Base-by-base conservation (phyloP, 2,329 filamentous ascomycete genomes). In the Dactylellina cionopaga region DNA sequence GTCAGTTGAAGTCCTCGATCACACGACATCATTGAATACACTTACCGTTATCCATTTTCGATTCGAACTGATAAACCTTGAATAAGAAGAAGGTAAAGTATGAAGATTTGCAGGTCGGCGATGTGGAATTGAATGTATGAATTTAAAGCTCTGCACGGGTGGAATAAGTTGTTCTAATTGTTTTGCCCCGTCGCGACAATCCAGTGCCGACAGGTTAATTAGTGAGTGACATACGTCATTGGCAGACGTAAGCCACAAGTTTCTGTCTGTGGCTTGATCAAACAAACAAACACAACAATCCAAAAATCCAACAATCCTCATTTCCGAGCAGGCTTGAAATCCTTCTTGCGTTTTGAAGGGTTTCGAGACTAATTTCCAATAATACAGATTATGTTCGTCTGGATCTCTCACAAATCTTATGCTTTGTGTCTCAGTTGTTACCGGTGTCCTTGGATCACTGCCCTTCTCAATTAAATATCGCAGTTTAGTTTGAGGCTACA, bases 171-270 rank as follows among this genome's bases (percentile, higher is more conserved):
- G 5, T 39, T 39, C 15, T 15, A 39, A 39, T 24, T 24, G 19
- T 7, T 11, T 24, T 46, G 17, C n/a, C 9, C 43, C 43, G 43
- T 46, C 43, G 43, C 43, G 22, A 13, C 39, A 43, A 19, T 19
- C 9, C 39, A 43, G 39, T 19, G 15, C 39, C 44, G 22, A 49
- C n/a, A n/a, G n/a, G n/a, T n/a, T 27, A 19, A 3, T 27, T 49
- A 5, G n/a, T 43, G 39, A 5, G 15, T n/a, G n/a, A n/a, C 13
- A 10, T 51, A 54, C 58, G 58, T 63, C 58, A 63, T 63, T 7
- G 35, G 3, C 17, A 29, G 24, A 24, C 25, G 17, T 19, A 37
- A 52, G 56, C 56, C 56, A 62, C 56, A 62, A 31, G 2, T 2
- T 35, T 11, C 5, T 19, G 17, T 17, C 5, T 60, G 56, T 60